A percentile compares a stretch with the other conserved stretches of the same genome.
Conservation (phyloP, 163 green algal species). For the Chloromonas sp. region DNA sequence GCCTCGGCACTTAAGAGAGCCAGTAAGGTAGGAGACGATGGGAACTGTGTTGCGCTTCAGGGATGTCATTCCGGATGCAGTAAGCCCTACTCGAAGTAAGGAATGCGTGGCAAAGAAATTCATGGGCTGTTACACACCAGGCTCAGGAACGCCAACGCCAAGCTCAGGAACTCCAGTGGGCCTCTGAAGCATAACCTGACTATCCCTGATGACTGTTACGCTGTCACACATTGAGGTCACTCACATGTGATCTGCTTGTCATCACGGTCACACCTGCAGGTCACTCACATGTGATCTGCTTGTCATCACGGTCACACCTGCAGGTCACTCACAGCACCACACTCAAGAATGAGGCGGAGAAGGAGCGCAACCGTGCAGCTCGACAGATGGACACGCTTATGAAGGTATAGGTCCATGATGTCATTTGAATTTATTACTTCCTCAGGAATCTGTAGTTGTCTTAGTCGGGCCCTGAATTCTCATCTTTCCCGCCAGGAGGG, state of each 20-base stretch:
- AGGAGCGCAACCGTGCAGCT: conserved; percentile 60
- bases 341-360: conserved; percentile 65
- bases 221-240: neutral
- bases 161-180: too few species aligned
- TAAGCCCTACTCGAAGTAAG: neutral
- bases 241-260: neutral
- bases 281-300: neutral
- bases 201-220: neutral
- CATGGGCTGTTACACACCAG: too few species aligned
- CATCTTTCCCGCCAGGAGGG: too few species aligned
- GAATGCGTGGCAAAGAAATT: neutral
- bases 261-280: neutral
- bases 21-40: conserved; percentile 12
- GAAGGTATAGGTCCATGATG: conserved; percentile 38
- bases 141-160: too few species aligned
- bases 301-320: neutral
- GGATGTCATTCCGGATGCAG: neutral
- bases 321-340: conserved; percentile 5
- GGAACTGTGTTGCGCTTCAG: neutral
- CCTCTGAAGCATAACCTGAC: neutral
- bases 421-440: too few species aligned
- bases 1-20: conserved; percentile 55
- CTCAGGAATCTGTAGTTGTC: too few species aligned
- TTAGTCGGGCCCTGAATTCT: too few species aligned
- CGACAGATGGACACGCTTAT: conserved; percentile 80